phyloP scores from a whole-genome alignment of 345 rosid genomes.

The Pugionium cornutum region DNA sequence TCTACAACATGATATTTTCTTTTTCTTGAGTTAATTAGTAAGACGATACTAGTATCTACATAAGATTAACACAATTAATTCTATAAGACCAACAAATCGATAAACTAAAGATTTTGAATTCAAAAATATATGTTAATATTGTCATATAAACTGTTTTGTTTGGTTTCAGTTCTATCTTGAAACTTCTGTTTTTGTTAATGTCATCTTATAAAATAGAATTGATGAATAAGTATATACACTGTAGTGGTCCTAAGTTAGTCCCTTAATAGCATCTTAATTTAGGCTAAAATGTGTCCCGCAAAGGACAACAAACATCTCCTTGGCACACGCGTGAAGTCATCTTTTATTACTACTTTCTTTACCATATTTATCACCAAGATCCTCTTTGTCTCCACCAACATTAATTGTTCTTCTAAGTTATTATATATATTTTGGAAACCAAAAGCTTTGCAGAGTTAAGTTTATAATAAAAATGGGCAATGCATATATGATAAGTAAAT shows the following conservation, averaged over 20 bases:
- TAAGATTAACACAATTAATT: not conserved
- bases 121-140: not conserved
- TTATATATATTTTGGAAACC: not conserved
- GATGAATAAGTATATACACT: not conserved
- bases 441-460: constrained; percentile 10
- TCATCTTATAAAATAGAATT: not conserved
- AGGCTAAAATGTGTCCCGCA: constrained; percentile 37
- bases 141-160: not conserved
- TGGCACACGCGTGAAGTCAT: constrained; percentile 39
- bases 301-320: constrained; percentile 39
- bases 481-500: not conserved
- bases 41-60: not conserved
- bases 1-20: not conserved
- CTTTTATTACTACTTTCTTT: constrained; percentile 32
- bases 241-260: constrained; percentile 32
- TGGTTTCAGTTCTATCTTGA: not conserved
- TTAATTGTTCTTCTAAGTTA: constrained; percentile 23
- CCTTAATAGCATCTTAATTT: constrained; percentile 36
- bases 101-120: not conserved
- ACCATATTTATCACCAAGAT: constrained; percentile 40
- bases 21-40: not conserved
- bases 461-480: not conserved
- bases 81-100: not conserved
- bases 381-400: constrained; percentile 44
- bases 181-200: not conserved